phyloP scores from a whole-genome alignment of 805 yeast species.

The Hanseniaspora thailandica region DNA sequence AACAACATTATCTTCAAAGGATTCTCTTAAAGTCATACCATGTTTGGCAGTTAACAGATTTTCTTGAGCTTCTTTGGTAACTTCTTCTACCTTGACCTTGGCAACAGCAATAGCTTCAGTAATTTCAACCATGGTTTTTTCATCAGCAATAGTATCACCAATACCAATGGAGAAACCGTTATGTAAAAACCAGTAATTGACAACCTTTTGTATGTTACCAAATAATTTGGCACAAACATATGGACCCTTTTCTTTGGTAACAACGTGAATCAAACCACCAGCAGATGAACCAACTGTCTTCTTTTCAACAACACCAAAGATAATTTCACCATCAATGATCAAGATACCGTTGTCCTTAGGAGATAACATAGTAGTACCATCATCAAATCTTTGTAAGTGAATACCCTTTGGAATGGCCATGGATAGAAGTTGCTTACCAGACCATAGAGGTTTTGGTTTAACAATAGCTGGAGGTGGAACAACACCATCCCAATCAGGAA shows the following conservation, averaged over 20 bases:
- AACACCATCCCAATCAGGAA: slow-evolving; percentile 97
- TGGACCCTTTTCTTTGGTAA: slow-evolving; percentile 96
- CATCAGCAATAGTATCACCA: slow-evolving; percentile 98
- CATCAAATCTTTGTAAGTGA: slow-evolving; percentile 87
- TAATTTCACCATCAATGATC: slow-evolving; percentile 86
- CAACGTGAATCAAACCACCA: slow-evolving; percentile 95
- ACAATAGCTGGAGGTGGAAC: slow-evolving; percentile 90
- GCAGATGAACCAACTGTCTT: slow-evolving; percentile 97
- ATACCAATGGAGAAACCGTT: slow-evolving; percentile 98
- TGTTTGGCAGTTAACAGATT: slow-evolving; percentile 88
- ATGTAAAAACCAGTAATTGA: slow-evolving; percentile 90
- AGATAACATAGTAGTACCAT: slow-evolving; percentile 65
- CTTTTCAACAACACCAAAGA: slow-evolving; percentile 96
- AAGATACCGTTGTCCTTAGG: slow-evolving; percentile 95
- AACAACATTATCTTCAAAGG: slow-evolving; percentile 93
- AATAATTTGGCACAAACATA: slow-evolving; percentile 77
- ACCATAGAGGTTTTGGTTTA: slow-evolving; percentile 94
- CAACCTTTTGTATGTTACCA: slow-evolving; percentile 88
- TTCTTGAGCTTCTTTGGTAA: slow-evolving; percentile 81
- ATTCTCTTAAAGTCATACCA: slow-evolving; percentile 98
- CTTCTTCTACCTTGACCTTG: slow-evolving; percentile 85
- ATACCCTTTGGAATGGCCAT: slow-evolving; percentile 93
- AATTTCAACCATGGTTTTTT: slow-evolving; percentile 86
- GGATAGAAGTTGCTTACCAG: slow-evolving; percentile 90
- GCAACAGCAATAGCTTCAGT: slow-evolving; percentile 90